phyloP scores from a whole-genome alignment of 352 stramenopile species.

The Plasmopara halstedii region DNA sequence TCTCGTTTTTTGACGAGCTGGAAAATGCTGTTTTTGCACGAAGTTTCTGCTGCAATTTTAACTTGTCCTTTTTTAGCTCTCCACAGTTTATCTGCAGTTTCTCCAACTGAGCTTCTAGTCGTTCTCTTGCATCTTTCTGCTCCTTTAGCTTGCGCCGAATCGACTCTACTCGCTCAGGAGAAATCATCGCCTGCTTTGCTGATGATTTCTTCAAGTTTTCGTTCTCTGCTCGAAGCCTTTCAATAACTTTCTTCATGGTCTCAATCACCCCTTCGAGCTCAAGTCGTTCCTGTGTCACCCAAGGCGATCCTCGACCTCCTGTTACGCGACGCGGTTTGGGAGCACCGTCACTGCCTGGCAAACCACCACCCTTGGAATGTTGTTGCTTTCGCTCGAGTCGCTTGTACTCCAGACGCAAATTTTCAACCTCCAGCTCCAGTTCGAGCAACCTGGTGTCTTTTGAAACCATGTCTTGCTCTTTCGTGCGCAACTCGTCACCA shows the following conservation, averaged over 20 bases:
- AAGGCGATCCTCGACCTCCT: constrained; percentile 5
- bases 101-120: constrained; percentile 34
- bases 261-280: constrained; percentile 72
- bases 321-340: constrained; percentile 2
- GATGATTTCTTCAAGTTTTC: constrained; percentile 37
- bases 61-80: constrained; percentile 51
- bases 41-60: constrained; percentile 64
- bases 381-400: constrained; percentile 40
- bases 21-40: constrained; percentile 29
- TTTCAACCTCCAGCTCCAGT: constrained; percentile 64
- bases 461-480: constrained; percentile 41
- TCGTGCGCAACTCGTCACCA: constrained; percentile 36
- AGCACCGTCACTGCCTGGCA: constrained; percentile 3
- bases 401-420: constrained; percentile 47
- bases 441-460: constrained; percentile 65
- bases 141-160: constrained; percentile 44
- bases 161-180: constrained; percentile 33
- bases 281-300: constrained; percentile 29
- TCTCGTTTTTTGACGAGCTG: constrained; percentile 10
- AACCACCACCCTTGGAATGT: no score
- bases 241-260: constrained; percentile 80
- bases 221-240: constrained; percentile 70
- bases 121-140: constrained; percentile 30
- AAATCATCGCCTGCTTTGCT: constrained; percentile 20
- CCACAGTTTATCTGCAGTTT: constrained; percentile 26